Evolutionary conservation across 768 basidiomycete species (phyloP).

Genomic region (Phanerochaete sordida): DNA sequence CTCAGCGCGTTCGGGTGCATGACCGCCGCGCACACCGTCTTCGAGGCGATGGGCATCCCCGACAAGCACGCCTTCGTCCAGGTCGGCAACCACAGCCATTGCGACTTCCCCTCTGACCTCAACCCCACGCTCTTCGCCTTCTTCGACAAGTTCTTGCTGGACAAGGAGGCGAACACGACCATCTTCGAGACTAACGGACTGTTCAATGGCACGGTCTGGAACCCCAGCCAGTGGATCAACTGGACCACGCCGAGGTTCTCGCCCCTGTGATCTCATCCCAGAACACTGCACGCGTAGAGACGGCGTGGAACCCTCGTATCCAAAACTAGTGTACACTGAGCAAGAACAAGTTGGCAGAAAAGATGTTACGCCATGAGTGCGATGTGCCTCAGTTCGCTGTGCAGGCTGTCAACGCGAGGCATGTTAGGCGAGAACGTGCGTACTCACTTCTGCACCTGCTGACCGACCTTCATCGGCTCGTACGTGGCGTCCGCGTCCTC

Average conservation of each 20-base stretch:
- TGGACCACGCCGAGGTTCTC: constrained; percentile 42
- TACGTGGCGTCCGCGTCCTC: constrained; percentile 44
- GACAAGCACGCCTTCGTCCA: constrained; percentile 51
- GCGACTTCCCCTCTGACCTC: constrained; percentile 47
- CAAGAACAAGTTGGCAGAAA: background rate
- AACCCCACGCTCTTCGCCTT: constrained; percentile 47
- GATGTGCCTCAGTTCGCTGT: constrained; percentile 78
- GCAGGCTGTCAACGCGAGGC: background rate
- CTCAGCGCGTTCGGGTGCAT: constrained; percentile 47
- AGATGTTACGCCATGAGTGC: constrained; percentile 63
- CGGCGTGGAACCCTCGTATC: no score
- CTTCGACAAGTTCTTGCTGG: constrained; percentile 52
- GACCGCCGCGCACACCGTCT: constrained; percentile 47
- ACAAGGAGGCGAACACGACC: constrained; percentile 44
- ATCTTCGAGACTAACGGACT: constrained; percentile 41
- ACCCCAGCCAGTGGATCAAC: constrained; percentile 41
- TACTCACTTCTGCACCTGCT: constrained; percentile 78
- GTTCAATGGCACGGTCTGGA: constrained; percentile 36
- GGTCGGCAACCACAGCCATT: constrained; percentile 52
- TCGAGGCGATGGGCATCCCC: constrained; percentile 44
- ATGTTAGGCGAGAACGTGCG: background rate
- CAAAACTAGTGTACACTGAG: background rate
- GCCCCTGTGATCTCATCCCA: background rate
- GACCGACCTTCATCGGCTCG: constrained; percentile 80
- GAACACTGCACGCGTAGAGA: background rate